phyloP scores from a whole-genome alignment of 805 yeast genomes.

The Lipomyces kockii region DNA sequence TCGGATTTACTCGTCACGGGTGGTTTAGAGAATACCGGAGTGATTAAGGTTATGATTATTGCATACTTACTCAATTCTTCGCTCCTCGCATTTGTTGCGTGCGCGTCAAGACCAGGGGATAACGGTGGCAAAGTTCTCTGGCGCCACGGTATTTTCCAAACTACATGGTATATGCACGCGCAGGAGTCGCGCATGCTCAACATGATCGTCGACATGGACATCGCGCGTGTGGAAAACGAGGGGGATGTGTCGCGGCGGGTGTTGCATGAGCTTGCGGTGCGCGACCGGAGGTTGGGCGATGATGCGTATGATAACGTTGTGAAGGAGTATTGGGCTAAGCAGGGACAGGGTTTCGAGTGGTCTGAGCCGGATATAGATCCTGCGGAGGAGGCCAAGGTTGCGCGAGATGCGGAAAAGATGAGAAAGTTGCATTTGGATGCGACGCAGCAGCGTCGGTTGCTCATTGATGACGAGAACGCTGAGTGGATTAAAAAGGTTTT shows the following conservation, averaged over 20 bases:
- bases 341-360: constrained; percentile 89
- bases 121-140: constrained; percentile 62
- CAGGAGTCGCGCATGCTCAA: constrained; percentile 72
- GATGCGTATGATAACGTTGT: constrained; percentile 69
- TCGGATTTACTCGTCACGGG: constrained; percentile 48
- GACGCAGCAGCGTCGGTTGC: constrained; percentile 8
- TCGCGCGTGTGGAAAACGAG: constrained; percentile 49
- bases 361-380: constrained; percentile 91
- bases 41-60: constrained; percentile 54
- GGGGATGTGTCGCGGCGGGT: constrained; percentile 48
- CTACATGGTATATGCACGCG: constrained; percentile 65
- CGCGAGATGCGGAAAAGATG: constrained; percentile 39
- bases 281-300: constrained; percentile 49
- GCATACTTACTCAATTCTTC: constrained; percentile 57
- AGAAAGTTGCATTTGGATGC: constrained; percentile 3
- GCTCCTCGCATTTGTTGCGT: constrained; percentile 54
- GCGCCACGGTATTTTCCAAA: constrained; percentile 66
- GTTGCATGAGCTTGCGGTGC: constrained; percentile 42
- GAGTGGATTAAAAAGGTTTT: constrained; percentile 25
- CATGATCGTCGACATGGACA: constrained; percentile 67
- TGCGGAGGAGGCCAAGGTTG: constrained; percentile 53
- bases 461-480: constrained; percentile 17
- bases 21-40: constrained; percentile 46
- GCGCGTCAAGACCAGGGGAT: constrained; percentile 55
- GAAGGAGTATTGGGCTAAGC: constrained; percentile 85